Evolutionary conservation across 768 basidiomycete species (phyloP).

Genomic region (Dendrothele bispora): DNA sequence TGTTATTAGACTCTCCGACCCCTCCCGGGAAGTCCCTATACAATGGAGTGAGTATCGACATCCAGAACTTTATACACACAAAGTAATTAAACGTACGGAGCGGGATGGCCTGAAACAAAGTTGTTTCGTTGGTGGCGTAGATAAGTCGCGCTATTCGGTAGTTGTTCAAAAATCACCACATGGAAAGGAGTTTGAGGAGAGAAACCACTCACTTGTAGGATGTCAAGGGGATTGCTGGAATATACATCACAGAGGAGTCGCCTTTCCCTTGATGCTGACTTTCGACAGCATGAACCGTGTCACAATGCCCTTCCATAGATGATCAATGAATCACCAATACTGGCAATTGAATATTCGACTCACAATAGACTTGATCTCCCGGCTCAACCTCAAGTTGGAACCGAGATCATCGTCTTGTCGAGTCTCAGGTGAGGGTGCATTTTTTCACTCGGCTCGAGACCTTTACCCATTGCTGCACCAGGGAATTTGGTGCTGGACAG

Average conservation of each 20-base stretch:
- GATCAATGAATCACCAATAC: neutral
- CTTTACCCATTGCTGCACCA: conserved; percentile 51
- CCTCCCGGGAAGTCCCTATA: conserved; percentile 54
- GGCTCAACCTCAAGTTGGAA: conserved; percentile 60
- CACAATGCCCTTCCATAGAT: conserved; percentile 46
- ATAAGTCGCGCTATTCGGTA: conserved; percentile 45
- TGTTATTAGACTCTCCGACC: conserved; percentile 45
- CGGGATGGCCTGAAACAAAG: conserved; percentile 23
- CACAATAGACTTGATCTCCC: conserved; percentile 65
- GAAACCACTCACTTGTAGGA: conserved; percentile 39
- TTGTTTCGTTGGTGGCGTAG: conserved; percentile 49
- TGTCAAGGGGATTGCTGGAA: conserved; percentile 53
- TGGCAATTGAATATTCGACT: conserved; percentile 8
- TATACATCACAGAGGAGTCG: conserved; percentile 59
- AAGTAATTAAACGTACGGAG: neutral
- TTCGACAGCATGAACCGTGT: conserved; percentile 58
- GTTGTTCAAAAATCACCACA: neutral
- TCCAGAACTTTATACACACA: too few relatives aligned
- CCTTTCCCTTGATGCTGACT: conserved; percentile 40
- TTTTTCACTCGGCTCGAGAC: conserved; percentile 52
- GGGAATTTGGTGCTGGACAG: conserved; percentile 52
- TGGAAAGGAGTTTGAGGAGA: neutral
- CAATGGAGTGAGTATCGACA: neutral
- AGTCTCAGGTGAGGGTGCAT: conserved; percentile 68
- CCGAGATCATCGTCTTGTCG: conserved; percentile 52